Evolutionary conservation across 768 basidiomycete species (phyloP).

Genomic region (Lactifluus piperatus): DNA sequence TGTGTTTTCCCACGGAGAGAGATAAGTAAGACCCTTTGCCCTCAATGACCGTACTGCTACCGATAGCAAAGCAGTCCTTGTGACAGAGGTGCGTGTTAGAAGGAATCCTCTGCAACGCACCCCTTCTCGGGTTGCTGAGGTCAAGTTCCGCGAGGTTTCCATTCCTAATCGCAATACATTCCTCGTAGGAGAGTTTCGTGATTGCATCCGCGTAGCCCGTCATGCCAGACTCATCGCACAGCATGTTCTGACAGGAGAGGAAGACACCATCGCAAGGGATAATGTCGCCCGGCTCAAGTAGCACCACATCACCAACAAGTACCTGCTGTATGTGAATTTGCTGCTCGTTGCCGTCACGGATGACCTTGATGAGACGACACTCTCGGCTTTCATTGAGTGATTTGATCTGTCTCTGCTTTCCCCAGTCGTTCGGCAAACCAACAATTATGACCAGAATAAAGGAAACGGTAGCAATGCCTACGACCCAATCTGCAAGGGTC

Average conservation of each 20-base stretch:
- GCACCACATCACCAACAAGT: constrained; percentile 87
- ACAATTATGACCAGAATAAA: constrained; percentile 74
- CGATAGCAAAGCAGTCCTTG: constrained; percentile 85
- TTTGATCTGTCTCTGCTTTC: constrained; percentile 95
- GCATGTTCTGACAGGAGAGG: constrained; percentile 84
- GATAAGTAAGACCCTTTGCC: constrained; percentile 91
- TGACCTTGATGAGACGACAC: constrained; percentile 79
- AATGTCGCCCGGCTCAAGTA: constrained; percentile 92
- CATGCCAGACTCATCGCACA: constrained; percentile 92
- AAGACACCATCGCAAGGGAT: constrained; percentile 95
- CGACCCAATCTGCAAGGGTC: constrained; percentile 95
- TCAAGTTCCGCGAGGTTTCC: constrained; percentile 14
- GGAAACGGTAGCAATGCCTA: constrained; percentile 77
- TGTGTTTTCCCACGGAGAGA: constrained; percentile 84
- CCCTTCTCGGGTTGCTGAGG: not conserved
- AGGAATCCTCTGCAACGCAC: constrained; percentile 18
- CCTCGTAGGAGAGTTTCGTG: constrained; percentile 78
- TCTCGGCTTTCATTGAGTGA: constrained; percentile 93
- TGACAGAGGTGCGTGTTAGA: constrained; percentile 39
- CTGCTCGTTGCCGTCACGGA: constrained; percentile 24
- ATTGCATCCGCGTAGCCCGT: constrained; percentile 97
- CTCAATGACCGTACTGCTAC: constrained; percentile 88
- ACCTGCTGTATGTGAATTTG: constrained; percentile 52
- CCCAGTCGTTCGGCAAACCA: constrained; percentile 94
- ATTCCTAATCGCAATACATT: constrained; percentile 49